A percentile compares a stretch with the other conserved stretches of the same genome.
Conservation (phyloP, 228 moss, liverwort and hornwort genomes). For the Sphagnum magellanicum region DNA sequence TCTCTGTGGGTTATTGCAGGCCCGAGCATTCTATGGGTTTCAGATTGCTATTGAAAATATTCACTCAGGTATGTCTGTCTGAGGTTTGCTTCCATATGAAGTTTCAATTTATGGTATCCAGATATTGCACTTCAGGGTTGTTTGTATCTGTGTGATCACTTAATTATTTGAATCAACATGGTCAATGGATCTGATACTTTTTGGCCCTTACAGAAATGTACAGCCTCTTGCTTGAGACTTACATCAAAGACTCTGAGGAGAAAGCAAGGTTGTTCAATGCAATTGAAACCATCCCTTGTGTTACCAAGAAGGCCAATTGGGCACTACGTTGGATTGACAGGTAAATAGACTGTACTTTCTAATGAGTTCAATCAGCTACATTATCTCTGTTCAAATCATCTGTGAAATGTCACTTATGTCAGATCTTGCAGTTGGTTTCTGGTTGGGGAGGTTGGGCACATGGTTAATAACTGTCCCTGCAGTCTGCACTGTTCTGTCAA, state of each 20-base stretch:
- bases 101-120: no score
- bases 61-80: constrained; percentile 40
- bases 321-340: constrained; percentile 94
- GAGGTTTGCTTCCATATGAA: neutral
- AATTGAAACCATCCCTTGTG: constrained; percentile 83
- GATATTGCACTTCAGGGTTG: no score
- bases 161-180: no score
- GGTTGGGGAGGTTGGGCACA: no score
- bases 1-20: constrained; percentile 22
- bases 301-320: constrained; percentile 82
- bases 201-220: constrained; percentile 57
- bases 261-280: constrained; percentile 79
- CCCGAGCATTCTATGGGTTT: constrained; percentile 87
- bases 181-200: no score
- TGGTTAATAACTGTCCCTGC: no score
- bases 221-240: constrained; percentile 75
- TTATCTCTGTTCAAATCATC: no score
- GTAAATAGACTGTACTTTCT: constrained; percentile 12
- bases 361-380: no score
- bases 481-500: no score
- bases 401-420: no score
- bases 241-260: constrained; percentile 77
- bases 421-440: no score
- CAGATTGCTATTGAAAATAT: constrained; percentile 96
- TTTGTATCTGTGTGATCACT: no score